A percentile compares a stretch with the other conserved stretches of the same genome.
Conservation (phyloP, 768 basidiomycete species). For the Tephrocybe rancida region DNA sequence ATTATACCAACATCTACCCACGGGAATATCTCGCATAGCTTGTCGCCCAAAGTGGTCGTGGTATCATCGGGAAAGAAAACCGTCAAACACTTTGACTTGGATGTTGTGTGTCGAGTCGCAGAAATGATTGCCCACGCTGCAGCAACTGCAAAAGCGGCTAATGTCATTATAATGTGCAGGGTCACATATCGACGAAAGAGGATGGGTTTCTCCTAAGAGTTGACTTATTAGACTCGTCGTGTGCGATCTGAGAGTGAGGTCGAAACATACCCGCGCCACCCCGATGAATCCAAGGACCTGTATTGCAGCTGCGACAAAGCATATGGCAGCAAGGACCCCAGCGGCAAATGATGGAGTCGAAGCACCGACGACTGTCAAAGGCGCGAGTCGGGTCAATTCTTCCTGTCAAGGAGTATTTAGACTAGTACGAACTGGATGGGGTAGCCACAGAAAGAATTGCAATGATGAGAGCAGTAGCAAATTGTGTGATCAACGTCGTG, state of each 20-base stretch:
- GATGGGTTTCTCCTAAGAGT: conserved; percentile 63
- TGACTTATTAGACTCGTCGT: conserved; percentile 6
- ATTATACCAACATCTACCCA: conserved; percentile 94
- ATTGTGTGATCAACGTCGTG: conserved; percentile 74
- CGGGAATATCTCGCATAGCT: conserved; percentile 86
- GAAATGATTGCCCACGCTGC: conserved; percentile 85
- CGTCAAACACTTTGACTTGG: conserved; percentile 64
- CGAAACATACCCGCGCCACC: conserved; percentile 64
- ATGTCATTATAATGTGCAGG: conserved; percentile 56
- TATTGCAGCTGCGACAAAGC: conserved; percentile 72
- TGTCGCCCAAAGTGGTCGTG: conserved; percentile 54
- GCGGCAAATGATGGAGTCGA: conserved; percentile 78
- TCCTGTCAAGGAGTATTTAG: neutral
- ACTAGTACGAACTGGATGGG: conserved; percentile 64
- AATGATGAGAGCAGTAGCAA: conserved; percentile 62
- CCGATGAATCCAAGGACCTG: conserved; percentile 89
- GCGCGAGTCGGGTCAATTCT: conserved; percentile 10
- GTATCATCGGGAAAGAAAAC: conserved; percentile 54
- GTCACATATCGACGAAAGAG: conserved; percentile 71
- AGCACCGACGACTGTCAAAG: conserved; percentile 78
- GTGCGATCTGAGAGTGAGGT: neutral
- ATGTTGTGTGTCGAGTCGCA: conserved; percentile 72
- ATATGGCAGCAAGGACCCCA: conserved; percentile 73
- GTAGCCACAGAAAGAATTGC: conserved; percentile 79
- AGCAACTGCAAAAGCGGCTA: conserved; percentile 72